Evolutionary conservation across 2,329 filamentous ascomycete species (phyloP), one percentile per base, ranked within the genome.

Genomic region (Ascochyta koolunga): DNA sequence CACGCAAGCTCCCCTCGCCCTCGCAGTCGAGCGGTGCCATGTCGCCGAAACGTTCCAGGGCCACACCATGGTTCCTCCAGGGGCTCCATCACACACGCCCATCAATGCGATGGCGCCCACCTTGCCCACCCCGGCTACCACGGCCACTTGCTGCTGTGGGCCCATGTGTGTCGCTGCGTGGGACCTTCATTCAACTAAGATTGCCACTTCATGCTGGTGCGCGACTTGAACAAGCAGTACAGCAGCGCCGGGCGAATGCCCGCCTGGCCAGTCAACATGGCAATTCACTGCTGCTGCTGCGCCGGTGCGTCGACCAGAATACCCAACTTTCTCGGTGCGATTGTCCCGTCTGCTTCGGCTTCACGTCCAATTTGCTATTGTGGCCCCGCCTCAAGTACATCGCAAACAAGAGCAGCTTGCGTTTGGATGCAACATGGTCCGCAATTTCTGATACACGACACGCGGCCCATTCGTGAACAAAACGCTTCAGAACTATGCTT

Each of bases 401-500:
- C 60, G 62, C 62, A 65, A 62, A 49, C 58, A 38, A 54, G 50
- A 36, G 55, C 50, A 56, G 42, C 43, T 45, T 44, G 43, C 39
- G 44, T 49, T 40, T 13, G 58, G 58, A 62, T 58, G 57, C 51
- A 46, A 40, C 45, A 49, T 47, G 40, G 22, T 50, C 45, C 35
- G 44, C 53, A 52, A 46, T 39, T 31, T 54, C 56, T 66, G 66
- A 70, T 66, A 71, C 65, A 52, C 56, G 61, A 63, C 59, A 64
- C 66, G 66, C 63, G 64, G 52, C 56, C 58, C 32, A 42, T 53
- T 47, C 50, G 45, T 40, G 37, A 31, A 55, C 49, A 22, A n/a
- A 37, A 24, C 39, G 27, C 11, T 24, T 41, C 46, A 35, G 36
- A 36, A 40, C 22, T 37, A 16, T 50, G 54, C 50, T 58, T 62